Percentiles rank a stretch among this genome's conserved stretches.
Evolutionary conservation across 352 stramenopile species (phyloP).

Genomic region (Thalassiosira mediterranea): DNA sequence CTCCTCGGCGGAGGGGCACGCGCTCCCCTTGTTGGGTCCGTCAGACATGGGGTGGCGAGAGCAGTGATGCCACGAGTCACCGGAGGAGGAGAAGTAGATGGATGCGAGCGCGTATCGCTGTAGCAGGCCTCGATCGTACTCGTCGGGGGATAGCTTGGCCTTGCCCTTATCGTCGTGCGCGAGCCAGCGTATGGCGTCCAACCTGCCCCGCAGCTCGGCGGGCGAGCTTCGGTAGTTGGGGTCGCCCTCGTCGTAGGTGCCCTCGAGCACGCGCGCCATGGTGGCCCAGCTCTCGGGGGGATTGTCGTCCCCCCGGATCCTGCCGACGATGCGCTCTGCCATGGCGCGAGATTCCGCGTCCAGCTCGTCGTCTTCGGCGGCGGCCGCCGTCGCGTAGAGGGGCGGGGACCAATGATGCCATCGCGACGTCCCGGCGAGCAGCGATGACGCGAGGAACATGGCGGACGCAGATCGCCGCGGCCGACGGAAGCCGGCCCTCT

Average conservation of each 20-base stretch:
- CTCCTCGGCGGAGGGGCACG: constrained; percentile 23
- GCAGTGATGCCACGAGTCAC: constrained; percentile 24
- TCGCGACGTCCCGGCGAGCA: too few relatives aligned
- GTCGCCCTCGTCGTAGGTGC: too few relatives aligned
- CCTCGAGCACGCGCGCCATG: too few relatives aligned
- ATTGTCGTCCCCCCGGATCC: background rate
- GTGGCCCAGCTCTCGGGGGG: too few relatives aligned
- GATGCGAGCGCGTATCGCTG: constrained; percentile 65
- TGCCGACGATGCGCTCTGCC: background rate
- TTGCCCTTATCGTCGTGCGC: background rate
- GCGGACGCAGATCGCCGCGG: too few relatives aligned
- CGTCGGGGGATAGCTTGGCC: background rate
- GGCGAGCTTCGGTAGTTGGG: too few relatives aligned
- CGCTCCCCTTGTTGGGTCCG: constrained; percentile 11
- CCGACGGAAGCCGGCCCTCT: background rate
- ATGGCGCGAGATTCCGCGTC: constrained; percentile 3
- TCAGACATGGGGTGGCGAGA: background rate
- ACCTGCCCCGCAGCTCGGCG: too few relatives aligned
- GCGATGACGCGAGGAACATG: too few relatives aligned
- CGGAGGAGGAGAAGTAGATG: constrained; percentile 64
- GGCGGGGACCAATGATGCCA: too few relatives aligned
- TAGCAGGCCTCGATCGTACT: constrained; percentile 18
- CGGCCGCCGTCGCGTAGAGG: too few relatives aligned
- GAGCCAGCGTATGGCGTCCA: constrained; percentile 4
- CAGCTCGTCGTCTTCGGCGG: background rate